Conservation (phyloP, 2,329 filamentous ascomycete genomes). For the Aspergillus pseudonomiae region DNA sequence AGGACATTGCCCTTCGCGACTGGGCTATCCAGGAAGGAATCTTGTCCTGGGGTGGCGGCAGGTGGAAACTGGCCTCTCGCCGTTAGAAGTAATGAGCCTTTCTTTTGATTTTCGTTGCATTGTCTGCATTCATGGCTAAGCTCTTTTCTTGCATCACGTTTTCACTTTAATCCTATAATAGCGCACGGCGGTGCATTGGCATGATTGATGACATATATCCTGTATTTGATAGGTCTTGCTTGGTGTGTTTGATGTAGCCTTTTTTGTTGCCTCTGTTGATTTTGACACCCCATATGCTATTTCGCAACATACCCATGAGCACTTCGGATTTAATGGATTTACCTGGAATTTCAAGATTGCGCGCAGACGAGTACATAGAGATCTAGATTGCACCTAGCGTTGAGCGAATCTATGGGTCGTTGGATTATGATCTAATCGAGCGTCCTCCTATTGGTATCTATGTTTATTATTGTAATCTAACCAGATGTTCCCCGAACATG, state of each 20-base stretch:
- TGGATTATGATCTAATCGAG: no score
- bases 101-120: neutral
- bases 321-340: neutral
- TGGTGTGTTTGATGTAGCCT: neutral
- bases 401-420: neutral
- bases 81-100: neutral
- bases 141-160: neutral
- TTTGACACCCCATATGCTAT: neutral
- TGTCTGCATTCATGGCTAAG: no score
- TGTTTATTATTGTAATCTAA: no score
- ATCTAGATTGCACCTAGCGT: neutral
- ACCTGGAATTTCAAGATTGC: neutral
- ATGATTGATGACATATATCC: neutral
- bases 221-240: neutral
- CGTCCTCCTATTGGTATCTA: no score
- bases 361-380: no score
- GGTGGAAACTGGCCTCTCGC: neutral
- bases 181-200: neutral
- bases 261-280: neutral
- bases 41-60: neutral
- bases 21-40: slow-evolving; percentile 3
- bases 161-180: neutral
- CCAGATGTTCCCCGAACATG: no score
- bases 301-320: neutral
- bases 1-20: slow-evolving; percentile 1